A percentile compares a stretch with the other conserved stretches of the same genome.
Conservation (phyloP, 2,329 filamentous ascomycete genomes). For the Fusarium circinatum region DNA sequence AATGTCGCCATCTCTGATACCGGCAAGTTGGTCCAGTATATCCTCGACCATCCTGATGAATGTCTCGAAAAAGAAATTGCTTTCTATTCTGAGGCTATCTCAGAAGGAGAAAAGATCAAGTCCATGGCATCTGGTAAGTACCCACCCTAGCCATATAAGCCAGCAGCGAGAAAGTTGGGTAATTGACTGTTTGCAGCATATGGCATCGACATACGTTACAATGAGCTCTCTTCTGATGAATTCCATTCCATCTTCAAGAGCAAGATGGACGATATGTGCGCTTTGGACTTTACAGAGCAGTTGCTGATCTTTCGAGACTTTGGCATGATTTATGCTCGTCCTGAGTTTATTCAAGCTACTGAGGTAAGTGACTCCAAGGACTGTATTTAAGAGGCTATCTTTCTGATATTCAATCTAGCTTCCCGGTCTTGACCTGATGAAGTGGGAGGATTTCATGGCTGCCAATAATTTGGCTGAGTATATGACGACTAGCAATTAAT, state of each 20-base stretch:
- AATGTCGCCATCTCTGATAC: slow-evolving; percentile 4
- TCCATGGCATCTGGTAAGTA: not conserved
- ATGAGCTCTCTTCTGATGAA: not conserved
- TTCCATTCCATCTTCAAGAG: not conserved
- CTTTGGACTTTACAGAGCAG: slow-evolving; percentile 9
- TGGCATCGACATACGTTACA: not conserved
- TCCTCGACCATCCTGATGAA: not conserved
- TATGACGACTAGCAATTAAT: not conserved
- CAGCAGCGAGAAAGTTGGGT: rapidly evolving
- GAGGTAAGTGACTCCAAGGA: not conserved
- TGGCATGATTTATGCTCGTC: not conserved
- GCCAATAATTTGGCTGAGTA: not conserved
- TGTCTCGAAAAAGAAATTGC: not conserved
- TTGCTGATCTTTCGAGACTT: not conserved
- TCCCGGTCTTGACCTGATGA: not conserved
- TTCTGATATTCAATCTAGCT: not conserved
- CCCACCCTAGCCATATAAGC: rapidly evolving
- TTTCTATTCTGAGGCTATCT: not conserved
- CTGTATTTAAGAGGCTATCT: rapidly evolving
- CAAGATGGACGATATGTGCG: not conserved
- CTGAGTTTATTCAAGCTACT: not conserved
- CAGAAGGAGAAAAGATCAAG: not conserved
- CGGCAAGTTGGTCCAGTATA: not conserved
- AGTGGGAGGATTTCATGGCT: slow-evolving; percentile 1
- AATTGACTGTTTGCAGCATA: not conserved